Base-by-base conservation (phyloP, 2,329 filamentous ascomycete genomes). In the Pseudogymnoascus sp. region DNA sequence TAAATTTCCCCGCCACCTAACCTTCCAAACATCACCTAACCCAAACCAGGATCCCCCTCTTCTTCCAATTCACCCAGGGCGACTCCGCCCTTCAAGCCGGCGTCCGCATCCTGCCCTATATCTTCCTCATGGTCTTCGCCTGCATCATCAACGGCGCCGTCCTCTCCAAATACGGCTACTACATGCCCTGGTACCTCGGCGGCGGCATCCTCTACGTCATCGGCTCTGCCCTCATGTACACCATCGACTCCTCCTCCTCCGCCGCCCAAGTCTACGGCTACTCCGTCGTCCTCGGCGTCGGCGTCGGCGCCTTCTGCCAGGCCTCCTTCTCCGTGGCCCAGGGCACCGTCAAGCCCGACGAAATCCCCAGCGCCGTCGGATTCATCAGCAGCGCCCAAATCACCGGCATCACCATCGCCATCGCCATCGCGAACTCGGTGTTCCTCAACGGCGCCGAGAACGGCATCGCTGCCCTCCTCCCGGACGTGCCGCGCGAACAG, bases 11-110 rank as follows among this genome's bases (percentile, higher is more conserved):
- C n/a, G 6, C 2, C 2, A 8, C 12, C 7, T 4, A 12, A 18
- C 65, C 1, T 66, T 68, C 60, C 68, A 69, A 38, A 37, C 60
- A 76, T 71, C 58, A 76, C 75, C 2, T 85, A 80, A 69, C 71
- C 84, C 8, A 73, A 12, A 76, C 18, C 25, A 74, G 77, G 58
- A 73, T 79, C 57, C 76, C 81, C 28, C 79, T 83, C 62, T 77
- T 77, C 66, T 81, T 80, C 59, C 78, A 80, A 58, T 80, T 80
- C 61, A 78, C 81, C 35, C 74, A 77, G 9, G 75, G 75, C 38
- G 72, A 81, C 25, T 73, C 75, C 1, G 77, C 77, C 6, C 77
- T 81, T 12, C 82, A 75, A 61, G 69, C 73, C 9, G 71, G 72
- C 38, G 70, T 76, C 14, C 67, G 74, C 6, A 69, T 75, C 14